These are phyloP conservation scores for Colletotrichum musicola DNA, from an alignment of 2,329 filamentous ascomycete genomes.

Conservation along the genomic window DNA sequence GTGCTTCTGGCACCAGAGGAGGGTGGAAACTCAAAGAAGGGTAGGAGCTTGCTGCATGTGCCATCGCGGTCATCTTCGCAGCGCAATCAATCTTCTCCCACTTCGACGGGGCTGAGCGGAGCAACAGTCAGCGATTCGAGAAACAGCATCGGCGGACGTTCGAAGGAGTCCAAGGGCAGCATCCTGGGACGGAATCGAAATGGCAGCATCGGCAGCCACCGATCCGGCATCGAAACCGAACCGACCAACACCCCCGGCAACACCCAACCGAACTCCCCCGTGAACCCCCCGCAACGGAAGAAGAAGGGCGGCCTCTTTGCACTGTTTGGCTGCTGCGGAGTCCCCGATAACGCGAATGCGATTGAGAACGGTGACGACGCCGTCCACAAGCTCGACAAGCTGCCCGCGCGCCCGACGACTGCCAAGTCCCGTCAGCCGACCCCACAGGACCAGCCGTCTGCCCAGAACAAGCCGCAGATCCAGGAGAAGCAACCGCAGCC, in stretches of 20 bases:
- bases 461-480: conserved; percentile 55
- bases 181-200: conserved; percentile 73
- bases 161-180: conserved; percentile 75
- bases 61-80: conserved; percentile 74
- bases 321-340: conserved; percentile 76
- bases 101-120: conserved; percentile 71
- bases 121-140: conserved; percentile 69
- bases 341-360: conserved; percentile 69
- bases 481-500: conserved; percentile 63
- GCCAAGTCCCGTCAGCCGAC: conserved; percentile 67
- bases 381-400: conserved; percentile 69
- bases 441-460: conserved; percentile 58
- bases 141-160: conserved; percentile 73
- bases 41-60: conserved; percentile 66
- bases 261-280: conserved; percentile 66
- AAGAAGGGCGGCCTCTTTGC: conserved; percentile 69
- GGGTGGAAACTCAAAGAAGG: conserved; percentile 60
- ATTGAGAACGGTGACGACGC: conserved; percentile 66
- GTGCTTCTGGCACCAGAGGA: conserved; percentile 57
- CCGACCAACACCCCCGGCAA: conserved; percentile 62
- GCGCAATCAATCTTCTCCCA: conserved; percentile 70
- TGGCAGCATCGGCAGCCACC: conserved; percentile 76
- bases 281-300: conserved; percentile 64
- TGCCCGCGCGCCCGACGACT: conserved; percentile 67
- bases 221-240: conserved; percentile 65